These are phyloP conservation scores for Margaritispora aquatica DNA, from an alignment of 495 filamentous ascomycete genomes.

Conservation along the genomic window DNA sequence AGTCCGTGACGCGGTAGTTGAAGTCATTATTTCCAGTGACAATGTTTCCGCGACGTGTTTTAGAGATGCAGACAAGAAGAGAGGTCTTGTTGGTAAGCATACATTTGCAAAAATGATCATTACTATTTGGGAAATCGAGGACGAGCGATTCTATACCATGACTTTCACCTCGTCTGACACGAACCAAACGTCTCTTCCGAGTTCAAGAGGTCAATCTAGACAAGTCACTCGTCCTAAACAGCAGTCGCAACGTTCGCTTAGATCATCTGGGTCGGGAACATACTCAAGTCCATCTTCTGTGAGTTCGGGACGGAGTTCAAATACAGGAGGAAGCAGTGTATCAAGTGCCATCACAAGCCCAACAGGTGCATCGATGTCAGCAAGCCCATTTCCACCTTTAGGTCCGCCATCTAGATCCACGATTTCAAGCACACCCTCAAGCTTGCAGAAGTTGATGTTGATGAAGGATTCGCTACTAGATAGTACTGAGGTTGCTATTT, in stretches of 20 bases:
- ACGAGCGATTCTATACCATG: slow-evolving; percentile 54
- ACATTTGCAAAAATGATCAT: slow-evolving; percentile 57
- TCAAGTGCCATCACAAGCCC: slow-evolving; percentile 38
- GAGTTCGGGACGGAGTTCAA: slow-evolving; percentile 28
- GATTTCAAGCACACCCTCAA: slow-evolving; percentile 44
- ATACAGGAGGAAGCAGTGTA: slow-evolving; percentile 26
- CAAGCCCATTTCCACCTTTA: slow-evolving; percentile 48
- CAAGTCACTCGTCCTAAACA: slow-evolving; percentile 22
- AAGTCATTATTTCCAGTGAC: slow-evolving; percentile 45
- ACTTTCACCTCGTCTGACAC: slow-evolving; percentile 52
- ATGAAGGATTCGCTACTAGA: slow-evolving; percentile 69
- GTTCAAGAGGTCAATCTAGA: slow-evolving; percentile 17
- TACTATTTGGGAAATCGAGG: slow-evolving; percentile 54
- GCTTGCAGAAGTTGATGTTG: slow-evolving; percentile 55
- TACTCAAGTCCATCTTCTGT: slow-evolving; percentile 37
- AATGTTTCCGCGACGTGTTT: slow-evolving; percentile 16
- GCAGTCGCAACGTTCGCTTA: neutral
- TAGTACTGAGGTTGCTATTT: slow-evolving; percentile 57
- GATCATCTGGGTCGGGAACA: slow-evolving; percentile 26
- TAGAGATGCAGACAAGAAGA: neutral
- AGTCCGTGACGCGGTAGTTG: slow-evolving; percentile 45
- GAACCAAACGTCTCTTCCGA: slow-evolving; percentile 17
- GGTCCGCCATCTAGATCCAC: slow-evolving; percentile 48
- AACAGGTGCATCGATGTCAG: slow-evolving; percentile 32
- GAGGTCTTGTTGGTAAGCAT: slow-evolving; percentile 4